Conservation (phyloP, 257 asterid species). For the Verbascum thapsus region DNA sequence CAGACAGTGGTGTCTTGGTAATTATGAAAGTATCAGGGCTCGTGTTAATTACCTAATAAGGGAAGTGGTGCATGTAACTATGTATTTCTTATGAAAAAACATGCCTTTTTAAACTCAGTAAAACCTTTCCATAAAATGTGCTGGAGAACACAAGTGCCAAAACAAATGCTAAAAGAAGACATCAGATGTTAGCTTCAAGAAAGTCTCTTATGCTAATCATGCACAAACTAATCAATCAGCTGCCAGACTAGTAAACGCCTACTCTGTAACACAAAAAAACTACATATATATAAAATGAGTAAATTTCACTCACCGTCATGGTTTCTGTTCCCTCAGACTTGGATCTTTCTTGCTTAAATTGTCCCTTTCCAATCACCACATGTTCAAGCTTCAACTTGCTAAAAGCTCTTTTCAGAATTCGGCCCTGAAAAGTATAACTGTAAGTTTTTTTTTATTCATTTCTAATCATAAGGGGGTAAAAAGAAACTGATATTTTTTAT, state of each 20-base stretch:
- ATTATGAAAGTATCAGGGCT: too few relatives aligned
- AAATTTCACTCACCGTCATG: constrained; percentile 45
- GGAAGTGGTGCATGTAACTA: too few relatives aligned
- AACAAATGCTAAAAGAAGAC: constrained; percentile 15
- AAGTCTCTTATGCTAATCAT: not conserved
- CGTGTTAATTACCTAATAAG: too few relatives aligned
- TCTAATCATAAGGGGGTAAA: not conserved
- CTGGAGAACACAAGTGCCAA: not conserved
- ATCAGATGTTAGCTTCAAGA: not conserved
- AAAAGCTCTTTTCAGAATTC: constrained; percentile 90
- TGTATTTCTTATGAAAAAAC: too few relatives aligned
- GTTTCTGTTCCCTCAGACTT: constrained; percentile 44
- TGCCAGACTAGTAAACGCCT: not conserved
- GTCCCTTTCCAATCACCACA: constrained; percentile 95
- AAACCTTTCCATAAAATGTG: not conserved
- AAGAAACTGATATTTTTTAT: not conserved
- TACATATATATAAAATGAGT: not conserved
- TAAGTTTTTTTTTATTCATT: not conserved
- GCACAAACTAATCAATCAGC: constrained; percentile 1
- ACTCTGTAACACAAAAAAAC: not conserved
- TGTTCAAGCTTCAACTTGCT: constrained; percentile 98
- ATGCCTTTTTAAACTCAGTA: not conserved
- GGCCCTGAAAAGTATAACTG: constrained; percentile 53
- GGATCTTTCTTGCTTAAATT: constrained; percentile 79
- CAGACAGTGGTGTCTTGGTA: too few relatives aligned